A percentile compares a stretch with the other conserved stretches of the same genome.
These are phyloP conservation scores for Lodderomyces parapsilosis DNA, from an alignment of 1,139 yeast genomes.

Conservation along the genomic window DNA sequence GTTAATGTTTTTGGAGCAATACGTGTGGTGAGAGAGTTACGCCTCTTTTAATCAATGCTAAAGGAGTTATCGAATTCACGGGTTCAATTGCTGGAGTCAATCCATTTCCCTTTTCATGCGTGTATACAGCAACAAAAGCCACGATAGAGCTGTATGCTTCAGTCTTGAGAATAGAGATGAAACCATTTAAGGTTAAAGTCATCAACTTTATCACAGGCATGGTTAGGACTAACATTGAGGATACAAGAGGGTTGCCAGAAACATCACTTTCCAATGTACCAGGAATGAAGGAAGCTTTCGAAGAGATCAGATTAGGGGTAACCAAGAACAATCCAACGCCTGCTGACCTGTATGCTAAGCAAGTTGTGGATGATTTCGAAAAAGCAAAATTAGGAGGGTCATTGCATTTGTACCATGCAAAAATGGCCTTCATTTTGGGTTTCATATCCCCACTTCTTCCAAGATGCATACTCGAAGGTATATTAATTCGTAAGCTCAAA, in stretches of 20 bases:
- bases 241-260: conserved; percentile 51
- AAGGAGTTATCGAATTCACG: conserved; percentile 73
- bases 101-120: conserved; percentile 70
- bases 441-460: conserved; percentile 41
- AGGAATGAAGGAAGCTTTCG: conserved; percentile 47
- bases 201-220: conserved; percentile 49
- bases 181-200: conserved; percentile 72
- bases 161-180: conserved; percentile 61
- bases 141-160: conserved; percentile 72
- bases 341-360: conserved; percentile 54
- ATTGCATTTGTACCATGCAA: conserved; percentile 54
- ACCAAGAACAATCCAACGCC: conserved; percentile 57
- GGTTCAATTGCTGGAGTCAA: conserved; percentile 69
- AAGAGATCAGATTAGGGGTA: conserved; percentile 60
- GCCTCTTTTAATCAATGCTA: conserved; percentile 58
- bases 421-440: conserved; percentile 41
- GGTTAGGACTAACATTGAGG: conserved; percentile 61
- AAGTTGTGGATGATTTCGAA: conserved; percentile 52
- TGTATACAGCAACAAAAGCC: conserved; percentile 70
- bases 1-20: conserved; percentile 74
- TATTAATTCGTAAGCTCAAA: conserved; percentile 48
- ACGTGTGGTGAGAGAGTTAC: conserved; percentile 57
- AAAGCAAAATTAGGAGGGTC: conserved; percentile 39
- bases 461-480: conserved; percentile 45
- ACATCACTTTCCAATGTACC: conserved; percentile 55